Percentiles rank a stretch among this genome's conserved stretches.
These are phyloP conservation scores for Marsdenia floribunda DNA, from an alignment of 257 asterid species.

Conservation along the genomic window DNA sequence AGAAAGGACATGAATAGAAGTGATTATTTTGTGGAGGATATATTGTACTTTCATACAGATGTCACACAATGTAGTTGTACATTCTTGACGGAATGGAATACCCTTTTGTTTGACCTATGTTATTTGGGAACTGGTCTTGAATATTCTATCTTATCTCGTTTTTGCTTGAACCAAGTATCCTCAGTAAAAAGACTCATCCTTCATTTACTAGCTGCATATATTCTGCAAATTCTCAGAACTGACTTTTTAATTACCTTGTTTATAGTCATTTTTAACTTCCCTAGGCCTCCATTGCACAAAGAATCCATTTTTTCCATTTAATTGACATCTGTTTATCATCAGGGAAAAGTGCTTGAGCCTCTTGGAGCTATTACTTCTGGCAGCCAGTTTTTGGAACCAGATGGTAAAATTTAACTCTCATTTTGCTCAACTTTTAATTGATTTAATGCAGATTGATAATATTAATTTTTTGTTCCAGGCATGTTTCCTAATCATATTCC, in stretches of 20 bases:
- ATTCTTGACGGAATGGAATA: background rate
- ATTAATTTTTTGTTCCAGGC: conserved; percentile 41
- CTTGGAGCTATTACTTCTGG: conserved; percentile 93
- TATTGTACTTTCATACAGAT: background rate
- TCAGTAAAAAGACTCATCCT: background rate
- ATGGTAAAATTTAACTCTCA: conserved; percentile 52
- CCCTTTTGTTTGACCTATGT: background rate
- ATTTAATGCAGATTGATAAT: conserved; percentile 10
- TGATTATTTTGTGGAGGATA: background rate
- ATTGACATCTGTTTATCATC: conserved; percentile 23
- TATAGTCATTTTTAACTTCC: background rate
- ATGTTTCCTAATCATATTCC: conserved; percentile 98
- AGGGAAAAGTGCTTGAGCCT: conserved; percentile 98
- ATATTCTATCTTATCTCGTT: background rate
- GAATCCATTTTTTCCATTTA: background rate
- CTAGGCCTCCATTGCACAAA: background rate
- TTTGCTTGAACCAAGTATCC: background rate
- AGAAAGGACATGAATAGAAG: background rate
- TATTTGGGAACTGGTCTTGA: background rate
- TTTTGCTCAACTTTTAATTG: conserved; percentile 5
- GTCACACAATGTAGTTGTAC: background rate
- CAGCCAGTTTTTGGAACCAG: conserved; percentile 95
- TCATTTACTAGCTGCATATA: background rate
- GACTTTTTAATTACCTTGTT: background rate
- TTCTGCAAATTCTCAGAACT: background rate